Evolutionary conservation across 2,329 filamentous ascomycete species (phyloP).

Genomic region (Monosporascus sp.): DNA sequence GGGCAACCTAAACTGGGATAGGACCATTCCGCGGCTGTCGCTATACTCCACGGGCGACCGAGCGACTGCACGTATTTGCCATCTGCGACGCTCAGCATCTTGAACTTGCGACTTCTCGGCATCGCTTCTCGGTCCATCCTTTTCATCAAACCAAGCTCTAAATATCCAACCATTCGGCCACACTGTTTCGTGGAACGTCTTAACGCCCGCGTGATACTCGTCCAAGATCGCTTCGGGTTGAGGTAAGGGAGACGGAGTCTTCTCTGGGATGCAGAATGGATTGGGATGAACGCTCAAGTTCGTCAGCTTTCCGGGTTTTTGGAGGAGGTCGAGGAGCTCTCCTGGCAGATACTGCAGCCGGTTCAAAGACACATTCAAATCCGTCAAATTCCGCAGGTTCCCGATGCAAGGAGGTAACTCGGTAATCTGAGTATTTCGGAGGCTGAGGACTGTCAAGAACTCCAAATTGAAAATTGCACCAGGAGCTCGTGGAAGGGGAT

Average conservation of each 20-base stretch:
- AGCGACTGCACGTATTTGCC: slow-evolving; percentile 16
- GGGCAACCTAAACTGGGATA: slow-evolving; percentile 25
- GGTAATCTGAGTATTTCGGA: slow-evolving; percentile 58
- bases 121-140: background rate
- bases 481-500: slow-evolving; percentile 52
- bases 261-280: slow-evolving; percentile 46
- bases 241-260: slow-evolving; percentile 2
- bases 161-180: background rate
- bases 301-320: slow-evolving; percentile 38
- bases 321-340: slow-evolving; percentile 56
- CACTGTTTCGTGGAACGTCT: background rate
- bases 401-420: slow-evolving; percentile 58
- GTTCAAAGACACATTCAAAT: slow-evolving; percentile 65
- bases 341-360: slow-evolving; percentile 54
- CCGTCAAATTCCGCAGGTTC: slow-evolving; percentile 52
- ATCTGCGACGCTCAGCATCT: slow-evolving; percentile 6
- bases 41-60: slow-evolving; percentile 27
- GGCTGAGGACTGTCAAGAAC: slow-evolving; percentile 58
- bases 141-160: slow-evolving; percentile 12
- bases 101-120: background rate
- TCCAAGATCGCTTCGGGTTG: slow-evolving; percentile 2
- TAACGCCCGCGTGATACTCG: background rate
- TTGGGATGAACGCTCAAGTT: slow-evolving; percentile 59
- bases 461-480: slow-evolving; percentile 57
- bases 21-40: slow-evolving; percentile 22